These are phyloP conservation scores for Hypoxylon sp. DNA, from an alignment of 2,329 filamentous ascomycete species.

Conservation along the genomic window DNA sequence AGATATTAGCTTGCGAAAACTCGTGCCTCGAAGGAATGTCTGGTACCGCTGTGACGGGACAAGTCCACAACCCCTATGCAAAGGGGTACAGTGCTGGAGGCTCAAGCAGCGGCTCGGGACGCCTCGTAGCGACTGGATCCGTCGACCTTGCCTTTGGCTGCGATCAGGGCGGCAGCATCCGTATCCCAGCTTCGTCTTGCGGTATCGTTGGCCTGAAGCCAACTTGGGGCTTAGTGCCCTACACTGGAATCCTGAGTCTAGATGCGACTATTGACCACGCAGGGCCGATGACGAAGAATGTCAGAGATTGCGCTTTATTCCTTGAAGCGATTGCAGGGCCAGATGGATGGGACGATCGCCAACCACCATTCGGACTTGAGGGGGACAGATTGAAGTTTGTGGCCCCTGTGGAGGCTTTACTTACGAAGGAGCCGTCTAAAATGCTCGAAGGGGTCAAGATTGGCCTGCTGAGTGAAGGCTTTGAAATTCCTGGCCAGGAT, in stretches of 20 bases:
- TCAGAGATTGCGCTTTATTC: slow-evolving; percentile 50
- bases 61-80: slow-evolving; percentile 62
- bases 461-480: slow-evolving; percentile 51
- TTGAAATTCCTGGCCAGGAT: slow-evolving; percentile 47
- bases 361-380: slow-evolving; percentile 44
- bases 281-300: slow-evolving; percentile 51
- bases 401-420: slow-evolving; percentile 37
- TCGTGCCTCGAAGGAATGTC: slow-evolving; percentile 59
- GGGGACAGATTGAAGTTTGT: slow-evolving; percentile 41
- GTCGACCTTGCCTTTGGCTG: slow-evolving; percentile 54
- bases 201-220: slow-evolving; percentile 54
- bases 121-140: slow-evolving; percentile 56
- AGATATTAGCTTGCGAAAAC: slow-evolving; percentile 59
- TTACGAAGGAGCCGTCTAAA: slow-evolving; percentile 23
- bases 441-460: slow-evolving; percentile 50
- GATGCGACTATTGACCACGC: slow-evolving; percentile 52
- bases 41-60: slow-evolving; percentile 59
- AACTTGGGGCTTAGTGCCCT: slow-evolving; percentile 53
- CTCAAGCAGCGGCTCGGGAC: slow-evolving; percentile 58
- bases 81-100: slow-evolving; percentile 62
- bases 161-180: slow-evolving; percentile 55
- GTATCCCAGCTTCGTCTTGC: slow-evolving; percentile 51
- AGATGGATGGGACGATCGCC: slow-evolving; percentile 54
- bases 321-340: slow-evolving; percentile 52
- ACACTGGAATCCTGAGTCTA: slow-evolving; percentile 52